These are phyloP conservation scores for Lipomyces chichibuensis DNA, from an alignment of 805 yeast species.

Conservation along the genomic window DNA sequence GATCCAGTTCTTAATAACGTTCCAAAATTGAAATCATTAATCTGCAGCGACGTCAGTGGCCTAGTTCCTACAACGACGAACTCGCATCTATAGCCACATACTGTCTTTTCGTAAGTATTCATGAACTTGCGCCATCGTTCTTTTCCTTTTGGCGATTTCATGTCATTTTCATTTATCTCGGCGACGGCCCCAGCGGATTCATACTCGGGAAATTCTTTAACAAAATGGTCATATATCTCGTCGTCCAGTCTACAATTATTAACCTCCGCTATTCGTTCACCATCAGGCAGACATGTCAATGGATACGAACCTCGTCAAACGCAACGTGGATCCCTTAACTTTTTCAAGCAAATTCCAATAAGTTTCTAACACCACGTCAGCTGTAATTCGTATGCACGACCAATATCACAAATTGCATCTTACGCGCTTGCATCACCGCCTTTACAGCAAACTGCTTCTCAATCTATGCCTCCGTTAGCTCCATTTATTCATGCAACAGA, in stretches of 20 bases:
- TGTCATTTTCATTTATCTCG: constrained; percentile 69
- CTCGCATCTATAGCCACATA: not conserved
- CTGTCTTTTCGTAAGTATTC: constrained; percentile 71
- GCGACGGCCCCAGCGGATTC: constrained; percentile 58
- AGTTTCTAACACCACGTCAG: constrained; percentile 50
- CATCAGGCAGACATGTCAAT: not conserved
- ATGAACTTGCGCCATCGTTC: constrained; percentile 88
- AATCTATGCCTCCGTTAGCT: constrained; percentile 49
- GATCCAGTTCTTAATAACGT: constrained; percentile 81
- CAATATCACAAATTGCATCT: constrained; percentile 3
- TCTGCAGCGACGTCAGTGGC: constrained; percentile 33
- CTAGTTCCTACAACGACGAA: not conserved
- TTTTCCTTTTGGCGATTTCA: constrained; percentile 81
- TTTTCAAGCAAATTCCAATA: constrained; percentile 81
- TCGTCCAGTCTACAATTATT: constrained; percentile 43
- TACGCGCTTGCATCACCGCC: constrained; percentile 89
- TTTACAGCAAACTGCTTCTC: constrained; percentile 97
- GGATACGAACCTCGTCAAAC: constrained; percentile 45
- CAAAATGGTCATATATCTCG: constrained; percentile 46
- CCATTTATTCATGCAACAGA: not conserved
- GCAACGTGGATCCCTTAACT: constrained; percentile 77
- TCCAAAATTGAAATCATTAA: constrained; percentile 95
- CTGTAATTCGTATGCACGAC: not conserved
- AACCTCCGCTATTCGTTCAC: not conserved
- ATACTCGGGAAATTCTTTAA: constrained; percentile 87